These are phyloP conservation scores for Sporothrix inflata DNA, from an alignment of 2,329 filamentous ascomycete species.

Conservation along the genomic window DNA sequence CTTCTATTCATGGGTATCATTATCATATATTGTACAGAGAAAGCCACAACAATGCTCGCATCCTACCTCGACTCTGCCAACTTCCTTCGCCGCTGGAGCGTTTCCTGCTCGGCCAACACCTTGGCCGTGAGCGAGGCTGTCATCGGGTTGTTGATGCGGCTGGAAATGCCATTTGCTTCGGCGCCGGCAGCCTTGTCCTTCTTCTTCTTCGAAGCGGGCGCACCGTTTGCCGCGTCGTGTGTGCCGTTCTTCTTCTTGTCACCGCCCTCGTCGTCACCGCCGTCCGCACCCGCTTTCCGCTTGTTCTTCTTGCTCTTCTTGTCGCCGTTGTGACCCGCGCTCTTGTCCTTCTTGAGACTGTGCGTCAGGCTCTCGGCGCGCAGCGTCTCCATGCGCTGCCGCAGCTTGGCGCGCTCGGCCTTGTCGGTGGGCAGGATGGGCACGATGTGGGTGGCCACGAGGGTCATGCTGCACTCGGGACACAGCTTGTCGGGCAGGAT, in stretches of 20 bases:
- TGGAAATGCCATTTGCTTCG: conserved; percentile 38
- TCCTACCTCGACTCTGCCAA: conserved; percentile 53
- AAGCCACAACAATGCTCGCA: not conserved
- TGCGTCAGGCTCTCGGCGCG: conserved; percentile 76
- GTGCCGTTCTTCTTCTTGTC: conserved; percentile 37
- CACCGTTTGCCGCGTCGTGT: conserved; percentile 35
- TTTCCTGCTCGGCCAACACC: conserved; percentile 84
- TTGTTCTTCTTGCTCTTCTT: conserved; percentile 69
- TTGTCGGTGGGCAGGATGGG: conserved; percentile 74
- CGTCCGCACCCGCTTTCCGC: conserved; percentile 40
- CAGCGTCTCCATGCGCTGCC: conserved; percentile 69
- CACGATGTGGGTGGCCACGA: conserved; percentile 76
- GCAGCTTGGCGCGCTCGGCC: conserved; percentile 69
- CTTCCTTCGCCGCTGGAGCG: conserved; percentile 77
- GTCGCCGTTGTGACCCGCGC: conserved; percentile 57
- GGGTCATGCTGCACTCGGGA: conserved; percentile 75
- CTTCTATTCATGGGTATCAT: conserved; percentile 26
- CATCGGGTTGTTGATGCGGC: conserved; percentile 80
- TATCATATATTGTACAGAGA: conserved; percentile 20
- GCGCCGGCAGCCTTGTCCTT: conserved; percentile 13
- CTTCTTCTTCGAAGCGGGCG: conserved; percentile 17
- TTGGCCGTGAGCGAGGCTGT: conserved; percentile 85
- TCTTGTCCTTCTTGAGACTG: conserved; percentile 76
- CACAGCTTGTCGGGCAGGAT: conserved; percentile 63
- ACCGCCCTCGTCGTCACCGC: conserved; percentile 36